A percentile compares a stretch with the other conserved stretches of the same genome.
phyloP scores from a whole-genome alignment of 768 basidiomycete genomes.

The Boletus coccyginus region DNA sequence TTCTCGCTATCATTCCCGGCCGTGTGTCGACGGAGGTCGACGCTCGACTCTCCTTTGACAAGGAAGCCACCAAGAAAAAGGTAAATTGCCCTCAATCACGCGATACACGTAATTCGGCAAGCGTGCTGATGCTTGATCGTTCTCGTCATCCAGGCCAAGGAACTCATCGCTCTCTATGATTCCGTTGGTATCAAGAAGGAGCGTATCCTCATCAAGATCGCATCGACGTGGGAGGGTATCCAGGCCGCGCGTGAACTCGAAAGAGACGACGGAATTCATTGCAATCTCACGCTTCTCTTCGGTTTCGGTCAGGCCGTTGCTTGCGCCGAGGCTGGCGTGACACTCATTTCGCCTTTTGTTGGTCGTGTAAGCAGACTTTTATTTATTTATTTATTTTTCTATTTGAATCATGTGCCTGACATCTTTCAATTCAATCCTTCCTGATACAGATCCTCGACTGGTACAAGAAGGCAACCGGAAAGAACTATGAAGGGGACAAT shows the following conservation, averaged over 20 bases:
- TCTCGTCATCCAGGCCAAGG: conserved; percentile 52
- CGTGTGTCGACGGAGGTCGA: conserved; percentile 99
- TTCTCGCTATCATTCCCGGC: conserved; percentile 92
- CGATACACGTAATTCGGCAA: conserved; percentile 23
- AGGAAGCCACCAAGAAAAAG: conserved; percentile 88
- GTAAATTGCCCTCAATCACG: conserved; percentile 33
- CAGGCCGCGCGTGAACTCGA: conserved; percentile 98
- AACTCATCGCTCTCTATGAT: conserved; percentile 92
- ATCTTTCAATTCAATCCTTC: conserved; percentile 6
- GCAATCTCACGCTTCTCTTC: conserved; percentile 98
- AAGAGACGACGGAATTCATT: conserved; percentile 90
- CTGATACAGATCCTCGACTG: conserved; percentile 87
- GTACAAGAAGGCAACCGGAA: conserved; percentile 92
- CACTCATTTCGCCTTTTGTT: conserved; percentile 98
- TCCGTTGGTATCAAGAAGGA: conserved; percentile 93
- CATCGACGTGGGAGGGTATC: conserved; percentile 99
- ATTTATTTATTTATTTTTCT: background rate
- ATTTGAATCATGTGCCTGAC: conserved; percentile 13
- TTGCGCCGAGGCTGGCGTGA: conserved; percentile 97
- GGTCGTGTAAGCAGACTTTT: conserved; percentile 68
- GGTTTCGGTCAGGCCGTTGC: conserved; percentile 99
- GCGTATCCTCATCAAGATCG: conserved; percentile 98
- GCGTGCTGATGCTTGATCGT: conserved; percentile 5
- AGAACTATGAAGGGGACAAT: conserved; percentile 83
- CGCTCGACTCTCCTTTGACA: conserved; percentile 96